Conservation (phyloP, 2,329 filamentous ascomycete species). For the Reticulascus tulasneorum region DNA sequence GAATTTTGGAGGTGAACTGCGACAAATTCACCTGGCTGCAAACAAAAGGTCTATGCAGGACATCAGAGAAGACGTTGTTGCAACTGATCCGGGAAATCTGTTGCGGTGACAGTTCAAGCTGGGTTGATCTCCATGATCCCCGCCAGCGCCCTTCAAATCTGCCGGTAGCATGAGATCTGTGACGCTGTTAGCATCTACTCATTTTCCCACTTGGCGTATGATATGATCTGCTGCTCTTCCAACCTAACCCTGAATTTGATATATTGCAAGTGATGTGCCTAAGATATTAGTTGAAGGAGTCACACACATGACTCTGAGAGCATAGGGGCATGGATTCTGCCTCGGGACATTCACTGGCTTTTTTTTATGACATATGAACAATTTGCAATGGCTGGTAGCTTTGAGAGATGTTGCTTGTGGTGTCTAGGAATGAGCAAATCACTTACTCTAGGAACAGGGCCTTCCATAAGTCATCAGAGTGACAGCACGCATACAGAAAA, state of each 20-base stretch:
- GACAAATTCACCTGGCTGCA: slow-evolving; percentile 72
- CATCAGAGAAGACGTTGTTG: slow-evolving; percentile 80
- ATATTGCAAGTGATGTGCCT: no score
- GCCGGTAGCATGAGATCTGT: slow-evolving; percentile 16
- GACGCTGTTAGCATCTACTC: slow-evolving; percentile 5
- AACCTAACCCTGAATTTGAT: neutral
- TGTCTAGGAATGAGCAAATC: no score
- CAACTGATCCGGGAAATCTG: slow-evolving; percentile 63
- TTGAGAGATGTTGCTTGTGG: no score
- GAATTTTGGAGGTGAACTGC: slow-evolving; percentile 68
- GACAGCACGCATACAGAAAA: slow-evolving; percentile 80
- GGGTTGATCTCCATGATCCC: slow-evolving; percentile 80
- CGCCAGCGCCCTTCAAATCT: slow-evolving; percentile 54
- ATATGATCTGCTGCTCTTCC: neutral
- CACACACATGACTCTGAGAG: no score
- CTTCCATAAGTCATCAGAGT: slow-evolving; percentile 87
- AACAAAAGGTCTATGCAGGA: slow-evolving; percentile 83
- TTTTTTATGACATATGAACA: no score
- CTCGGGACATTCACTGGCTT: no score
- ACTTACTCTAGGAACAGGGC: slow-evolving; percentile 79
- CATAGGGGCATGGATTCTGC: no score
- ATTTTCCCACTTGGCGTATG: neutral
- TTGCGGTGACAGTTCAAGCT: slow-evolving; percentile 52
- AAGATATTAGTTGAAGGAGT: no score
- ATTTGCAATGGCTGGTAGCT: no score